Conservation (phyloP, 208 protist genomes). For the Angomonas desouzai region DNA sequence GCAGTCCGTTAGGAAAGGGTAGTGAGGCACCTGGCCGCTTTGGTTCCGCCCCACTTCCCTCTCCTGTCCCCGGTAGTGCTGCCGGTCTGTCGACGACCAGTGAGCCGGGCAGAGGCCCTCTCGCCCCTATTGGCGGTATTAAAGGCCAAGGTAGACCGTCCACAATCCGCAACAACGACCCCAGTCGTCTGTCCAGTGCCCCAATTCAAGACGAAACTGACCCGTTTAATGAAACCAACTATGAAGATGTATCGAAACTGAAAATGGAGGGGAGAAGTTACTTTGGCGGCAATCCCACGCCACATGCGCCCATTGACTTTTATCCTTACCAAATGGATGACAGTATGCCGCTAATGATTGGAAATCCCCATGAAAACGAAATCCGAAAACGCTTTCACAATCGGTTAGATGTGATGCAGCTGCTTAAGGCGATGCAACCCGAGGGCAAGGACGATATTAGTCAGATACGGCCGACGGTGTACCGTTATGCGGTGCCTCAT, state of each 20-base stretch:
- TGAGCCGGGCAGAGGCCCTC: not conserved
- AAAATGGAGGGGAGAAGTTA: slow-evolving; percentile 1
- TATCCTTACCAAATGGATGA: not conserved
- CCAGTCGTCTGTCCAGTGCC: not conserved
- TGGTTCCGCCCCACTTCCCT: not conserved
- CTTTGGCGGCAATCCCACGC: not conserved
- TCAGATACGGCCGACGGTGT: slow-evolving; percentile 10
- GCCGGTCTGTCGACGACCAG: not conserved
- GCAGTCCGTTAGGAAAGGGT: too few species aligned
- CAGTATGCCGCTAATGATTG: not conserved
- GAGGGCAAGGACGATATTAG: not conserved
- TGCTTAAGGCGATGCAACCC: slow-evolving; percentile 1
- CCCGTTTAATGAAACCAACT: slow-evolving; percentile 9
- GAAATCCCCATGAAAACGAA: not conserved
- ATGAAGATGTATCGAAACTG: slow-evolving; percentile 1
- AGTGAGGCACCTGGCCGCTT: too few species aligned
- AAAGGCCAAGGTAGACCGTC: not conserved
- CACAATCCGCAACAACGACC: not conserved
- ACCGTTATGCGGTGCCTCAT: slow-evolving; percentile 1
- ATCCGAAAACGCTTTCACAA: not conserved
- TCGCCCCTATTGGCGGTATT: not conserved
- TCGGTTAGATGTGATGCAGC: slow-evolving; percentile 11
- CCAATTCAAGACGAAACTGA: not conserved
- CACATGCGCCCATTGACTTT: not conserved
- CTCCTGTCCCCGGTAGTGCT: not conserved